These are phyloP conservation scores for Colletotrichum gigasporum DNA, from an alignment of 2,329 filamentous ascomycete species.

Conservation along the genomic window DNA sequence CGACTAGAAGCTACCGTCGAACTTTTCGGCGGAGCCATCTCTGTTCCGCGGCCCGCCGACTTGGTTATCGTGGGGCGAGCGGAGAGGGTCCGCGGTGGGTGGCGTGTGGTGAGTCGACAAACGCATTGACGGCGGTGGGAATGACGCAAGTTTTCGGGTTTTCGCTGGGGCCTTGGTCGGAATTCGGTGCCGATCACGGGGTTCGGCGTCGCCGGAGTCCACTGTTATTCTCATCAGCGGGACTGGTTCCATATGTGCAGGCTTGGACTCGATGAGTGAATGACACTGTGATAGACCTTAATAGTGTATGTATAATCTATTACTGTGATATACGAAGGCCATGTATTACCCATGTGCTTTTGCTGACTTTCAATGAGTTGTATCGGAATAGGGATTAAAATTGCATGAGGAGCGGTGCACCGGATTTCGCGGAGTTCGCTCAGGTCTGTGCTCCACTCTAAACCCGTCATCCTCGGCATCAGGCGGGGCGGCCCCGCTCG, in stretches of 20 bases:
- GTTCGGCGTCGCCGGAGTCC: slow-evolving; percentile 7
- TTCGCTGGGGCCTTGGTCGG: neutral
- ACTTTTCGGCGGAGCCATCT: slow-evolving; percentile 2
- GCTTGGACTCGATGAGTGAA: too few relatives aligned
- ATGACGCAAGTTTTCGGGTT: slow-evolving; percentile 10
- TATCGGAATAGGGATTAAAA: too few relatives aligned
- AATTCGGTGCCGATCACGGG: slow-evolving; percentile 20
- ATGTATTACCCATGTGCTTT: too few relatives aligned
- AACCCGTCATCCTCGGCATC: slow-evolving; percentile 11
- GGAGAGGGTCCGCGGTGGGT: neutral
- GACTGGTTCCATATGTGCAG: too few relatives aligned
- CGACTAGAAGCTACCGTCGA: slow-evolving; percentile 2
- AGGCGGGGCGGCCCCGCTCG: slow-evolving; percentile 5
- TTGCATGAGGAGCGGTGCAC: too few relatives aligned
- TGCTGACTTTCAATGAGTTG: too few relatives aligned
- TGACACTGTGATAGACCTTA: too few relatives aligned
- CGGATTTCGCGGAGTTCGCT: neutral
- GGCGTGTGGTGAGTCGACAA: slow-evolving; percentile 3
- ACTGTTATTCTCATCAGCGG: neutral
- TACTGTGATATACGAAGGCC: too few relatives aligned
- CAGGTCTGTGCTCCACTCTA: neutral
- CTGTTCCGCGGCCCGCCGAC: neutral
- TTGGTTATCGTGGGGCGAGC: slow-evolving; percentile 9
- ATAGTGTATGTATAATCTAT: too few relatives aligned
- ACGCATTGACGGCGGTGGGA: neutral